Evolutionary conservation across 2,329 filamentous ascomycete genomes (phyloP).

Genomic region (Byssoonygena ceratinophila): DNA sequence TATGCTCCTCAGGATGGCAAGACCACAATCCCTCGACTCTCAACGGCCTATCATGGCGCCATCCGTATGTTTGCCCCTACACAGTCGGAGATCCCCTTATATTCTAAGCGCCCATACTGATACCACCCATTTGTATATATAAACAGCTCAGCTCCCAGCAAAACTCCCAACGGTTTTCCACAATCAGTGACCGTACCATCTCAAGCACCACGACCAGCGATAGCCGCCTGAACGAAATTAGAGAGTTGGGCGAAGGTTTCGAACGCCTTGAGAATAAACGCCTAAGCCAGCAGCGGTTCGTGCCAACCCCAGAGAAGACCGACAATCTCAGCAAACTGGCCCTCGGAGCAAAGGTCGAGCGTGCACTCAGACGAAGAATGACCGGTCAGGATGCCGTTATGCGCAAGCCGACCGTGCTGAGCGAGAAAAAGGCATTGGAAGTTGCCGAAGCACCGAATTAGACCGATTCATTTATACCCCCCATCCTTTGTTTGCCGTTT

Average conservation of each 20-base stretch:
- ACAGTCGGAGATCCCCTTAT: background rate
- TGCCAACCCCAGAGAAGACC: conserved; percentile 66
- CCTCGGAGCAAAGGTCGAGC: conserved; percentile 79
- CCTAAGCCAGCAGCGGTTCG: conserved; percentile 69
- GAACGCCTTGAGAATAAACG: conserved; percentile 85
- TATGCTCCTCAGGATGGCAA: conserved; percentile 24
- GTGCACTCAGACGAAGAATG: conserved; percentile 78
- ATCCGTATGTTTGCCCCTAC: conserved; percentile 33
- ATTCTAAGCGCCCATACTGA: background rate
- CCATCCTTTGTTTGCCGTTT: background rate
- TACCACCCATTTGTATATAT: background rate
- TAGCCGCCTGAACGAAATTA: conserved; percentile 53
- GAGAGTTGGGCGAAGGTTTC: conserved; percentile 67
- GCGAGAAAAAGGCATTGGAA: conserved; percentile 29
- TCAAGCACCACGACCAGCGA: conserved; percentile 34
- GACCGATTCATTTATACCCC: conserved; percentile 1
- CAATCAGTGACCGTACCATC: conserved; percentile 41
- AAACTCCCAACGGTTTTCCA: conserved; percentile 45
- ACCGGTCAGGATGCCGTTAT: conserved; percentile 70
- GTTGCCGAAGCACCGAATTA: conserved; percentile 11
- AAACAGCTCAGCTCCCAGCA: conserved; percentile 37
- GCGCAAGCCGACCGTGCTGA: conserved; percentile 50
- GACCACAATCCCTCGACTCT: conserved; percentile 42
- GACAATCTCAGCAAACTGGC: conserved; percentile 77
- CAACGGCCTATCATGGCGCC: conserved; percentile 47